Conservation (phyloP, 345 rosid species). For the Clausena lansium region DNA sequence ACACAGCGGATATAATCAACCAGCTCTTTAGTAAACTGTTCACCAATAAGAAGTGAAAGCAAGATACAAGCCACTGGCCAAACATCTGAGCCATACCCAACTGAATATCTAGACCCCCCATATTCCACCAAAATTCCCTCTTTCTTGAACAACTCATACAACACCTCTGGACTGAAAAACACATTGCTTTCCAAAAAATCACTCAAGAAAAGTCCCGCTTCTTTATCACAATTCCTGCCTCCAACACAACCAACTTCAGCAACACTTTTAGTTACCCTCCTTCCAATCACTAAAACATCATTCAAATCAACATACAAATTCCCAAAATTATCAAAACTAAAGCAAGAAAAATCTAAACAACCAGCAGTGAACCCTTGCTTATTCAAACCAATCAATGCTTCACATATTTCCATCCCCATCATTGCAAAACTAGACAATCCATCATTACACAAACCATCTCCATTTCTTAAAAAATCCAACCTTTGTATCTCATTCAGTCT, state of each 20-base stretch:
- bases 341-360: constrained; percentile 53
- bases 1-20: constrained; percentile 30
- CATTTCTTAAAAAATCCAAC: constrained; percentile 22
- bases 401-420: constrained; percentile 71
- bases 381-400: constrained; percentile 55
- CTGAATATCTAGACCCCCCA: constrained; percentile 21
- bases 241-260: constrained; percentile 23
- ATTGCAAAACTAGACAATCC: constrained; percentile 48
- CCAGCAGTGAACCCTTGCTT: constrained; percentile 55
- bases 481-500: constrained; percentile 26
- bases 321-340: constrained; percentile 59
- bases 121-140: constrained; percentile 27
- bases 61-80: constrained; percentile 72
- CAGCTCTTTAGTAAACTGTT: constrained; percentile 37
- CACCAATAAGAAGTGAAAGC: constrained; percentile 54
- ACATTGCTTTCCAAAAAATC: constrained; percentile 34
- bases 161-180: constrained; percentile 66
- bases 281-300: constrained; percentile 47
- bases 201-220: constrained; percentile 25
- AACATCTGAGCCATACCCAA: constrained; percentile 55
- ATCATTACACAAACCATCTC: constrained; percentile 29
- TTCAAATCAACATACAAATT: constrained; percentile 51
- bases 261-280: constrained; percentile 28
- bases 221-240: constrained; percentile 31
- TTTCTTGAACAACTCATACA: constrained; percentile 45